Percentiles rank a stretch among this genome's conserved stretches.
These are phyloP conservation scores for Cryptosporidium parvum DNA, from an alignment of 169 alveolate genomes.

Conservation along the genomic window DNA sequence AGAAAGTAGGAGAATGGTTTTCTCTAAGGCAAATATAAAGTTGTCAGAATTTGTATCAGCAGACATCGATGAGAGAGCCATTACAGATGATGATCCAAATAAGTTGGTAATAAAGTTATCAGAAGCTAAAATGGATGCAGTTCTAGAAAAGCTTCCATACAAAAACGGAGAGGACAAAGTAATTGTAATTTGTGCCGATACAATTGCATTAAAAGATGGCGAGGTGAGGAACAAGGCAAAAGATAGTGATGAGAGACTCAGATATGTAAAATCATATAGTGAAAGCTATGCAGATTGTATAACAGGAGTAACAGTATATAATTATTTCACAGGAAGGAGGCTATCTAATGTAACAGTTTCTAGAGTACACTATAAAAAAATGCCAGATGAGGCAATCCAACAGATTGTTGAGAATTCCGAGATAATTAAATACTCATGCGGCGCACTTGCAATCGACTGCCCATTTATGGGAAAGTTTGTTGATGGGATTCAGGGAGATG, in stretches of 20 bases:
- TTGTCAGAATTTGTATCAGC: slow-evolving; percentile 52
- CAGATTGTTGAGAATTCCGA: slow-evolving; percentile 12
- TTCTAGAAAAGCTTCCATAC: slow-evolving; percentile 21
- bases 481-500: slow-evolving; percentile 44
- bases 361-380: slow-evolving; percentile 43
- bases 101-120: slow-evolving; percentile 35
- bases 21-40: slow-evolving; percentile 15
- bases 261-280: slow-evolving; percentile 50
- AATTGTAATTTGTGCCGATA: slow-evolving; percentile 54
- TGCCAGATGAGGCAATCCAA: slow-evolving; percentile 33
- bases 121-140: slow-evolving; percentile 43
- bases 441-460: slow-evolving; percentile 69
- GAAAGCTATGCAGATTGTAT: slow-evolving; percentile 50
- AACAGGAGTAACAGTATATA: slow-evolving; percentile 53
- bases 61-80: slow-evolving; percentile 66
- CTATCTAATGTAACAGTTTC: slow-evolving; percentile 16
- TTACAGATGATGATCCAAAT: slow-evolving; percentile 30
- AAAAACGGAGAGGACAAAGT: slow-evolving; percentile 24
- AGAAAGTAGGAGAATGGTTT: slow-evolving; percentile 32
- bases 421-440: slow-evolving; percentile 64
- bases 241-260: slow-evolving; percentile 33
- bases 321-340: slow-evolving; percentile 20
- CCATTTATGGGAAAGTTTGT: slow-evolving; percentile 47
- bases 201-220: slow-evolving; percentile 64
- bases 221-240: slow-evolving; percentile 65